Conservation (phyloP, 23 red algal genomes). For the Porphyridium purpureum region DNA sequence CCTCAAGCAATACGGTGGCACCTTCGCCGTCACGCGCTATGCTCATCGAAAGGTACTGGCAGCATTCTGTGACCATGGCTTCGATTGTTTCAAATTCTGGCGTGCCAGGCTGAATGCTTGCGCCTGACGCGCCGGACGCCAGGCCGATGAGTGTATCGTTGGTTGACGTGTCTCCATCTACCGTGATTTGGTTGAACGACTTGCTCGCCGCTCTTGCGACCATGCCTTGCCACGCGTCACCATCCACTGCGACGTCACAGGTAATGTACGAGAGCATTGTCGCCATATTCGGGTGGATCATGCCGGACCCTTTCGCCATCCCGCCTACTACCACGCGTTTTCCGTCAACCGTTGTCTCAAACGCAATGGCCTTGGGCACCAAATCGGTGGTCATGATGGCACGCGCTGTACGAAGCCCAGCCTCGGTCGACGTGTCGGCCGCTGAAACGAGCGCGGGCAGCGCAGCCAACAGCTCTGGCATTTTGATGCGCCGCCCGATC, state of each 20-base stretch:
- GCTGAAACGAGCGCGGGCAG: constrained; percentile 29
- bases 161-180: constrained; percentile 97
- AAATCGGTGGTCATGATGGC: constrained; percentile 98
- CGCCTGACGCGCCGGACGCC: constrained; percentile 37
- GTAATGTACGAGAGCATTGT: constrained; percentile 85
- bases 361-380: constrained; percentile 43
- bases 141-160: constrained; percentile 84
- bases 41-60: constrained; percentile 47
- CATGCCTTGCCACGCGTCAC: constrained; percentile 19
- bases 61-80: constrained; percentile 14
- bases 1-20: constrained; percentile 78
- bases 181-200: constrained; percentile 86
- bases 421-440: constrained; percentile 10
- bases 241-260: constrained; percentile 46
- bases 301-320: constrained; percentile 94
- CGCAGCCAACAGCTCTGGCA: constrained; percentile 21
- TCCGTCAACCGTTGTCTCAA: constrained; percentile 23
- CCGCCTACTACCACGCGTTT: constrained; percentile 47
- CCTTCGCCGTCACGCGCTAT: constrained; percentile 96
- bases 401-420: constrained; percentile 35
- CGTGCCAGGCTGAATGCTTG: too few species aligned
- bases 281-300: constrained; percentile 99
- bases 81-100: constrained; percentile 2
- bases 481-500: constrained; percentile 71
- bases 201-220: constrained; percentile 36